Percentiles rank a stretch among this genome's conserved stretches.
Evolutionary conservation across 2,329 filamentous ascomycete species (phyloP).

Genomic region (Curvularia spicifera): DNA sequence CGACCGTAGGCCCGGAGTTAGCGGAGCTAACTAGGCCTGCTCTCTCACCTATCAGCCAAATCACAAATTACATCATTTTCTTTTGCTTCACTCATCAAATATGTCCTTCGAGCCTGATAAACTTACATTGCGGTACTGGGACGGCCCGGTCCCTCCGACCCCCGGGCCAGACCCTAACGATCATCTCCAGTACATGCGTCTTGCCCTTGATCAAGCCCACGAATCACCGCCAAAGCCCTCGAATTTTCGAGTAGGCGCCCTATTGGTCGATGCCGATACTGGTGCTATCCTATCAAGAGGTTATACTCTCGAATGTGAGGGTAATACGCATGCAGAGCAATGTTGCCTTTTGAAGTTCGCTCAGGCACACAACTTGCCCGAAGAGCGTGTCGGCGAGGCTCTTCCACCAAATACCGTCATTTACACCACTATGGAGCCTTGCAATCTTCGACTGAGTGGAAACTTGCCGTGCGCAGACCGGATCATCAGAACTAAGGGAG

Average conservation of each 20-base stretch:
- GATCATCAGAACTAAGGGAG: conserved; percentile 62
- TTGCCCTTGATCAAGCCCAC: conserved; percentile 76
- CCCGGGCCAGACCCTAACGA: conserved; percentile 34
- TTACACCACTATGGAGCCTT: conserved; percentile 94
- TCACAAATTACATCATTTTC: conserved; percentile 15
- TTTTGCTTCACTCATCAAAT: conserved; percentile 16
- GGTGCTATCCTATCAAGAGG: conserved; percentile 75
- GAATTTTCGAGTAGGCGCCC: conserved; percentile 93
- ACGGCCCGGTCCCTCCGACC: conserved; percentile 26
- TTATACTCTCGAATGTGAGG: conserved; percentile 86
- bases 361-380: conserved; percentile 48
- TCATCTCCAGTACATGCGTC: conserved; percentile 63
- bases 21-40: conserved; percentile 27
- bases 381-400: conserved; percentile 61
- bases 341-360: conserved; percentile 81
- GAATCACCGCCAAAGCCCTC: conserved; percentile 84
- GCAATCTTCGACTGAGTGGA: conserved; percentile 74
- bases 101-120: conserved; percentile 28
- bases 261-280: conserved; percentile 69
- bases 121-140: conserved; percentile 30
- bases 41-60: neutral
- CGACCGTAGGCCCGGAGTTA: conserved; percentile 32
- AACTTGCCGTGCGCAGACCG: conserved; percentile 80
- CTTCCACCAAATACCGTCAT: conserved; percentile 66
- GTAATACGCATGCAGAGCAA: conserved; percentile 97